Base-by-base conservation (phyloP, 768 basidiomycete genomes). In the Termitomyces sp. region DNA sequence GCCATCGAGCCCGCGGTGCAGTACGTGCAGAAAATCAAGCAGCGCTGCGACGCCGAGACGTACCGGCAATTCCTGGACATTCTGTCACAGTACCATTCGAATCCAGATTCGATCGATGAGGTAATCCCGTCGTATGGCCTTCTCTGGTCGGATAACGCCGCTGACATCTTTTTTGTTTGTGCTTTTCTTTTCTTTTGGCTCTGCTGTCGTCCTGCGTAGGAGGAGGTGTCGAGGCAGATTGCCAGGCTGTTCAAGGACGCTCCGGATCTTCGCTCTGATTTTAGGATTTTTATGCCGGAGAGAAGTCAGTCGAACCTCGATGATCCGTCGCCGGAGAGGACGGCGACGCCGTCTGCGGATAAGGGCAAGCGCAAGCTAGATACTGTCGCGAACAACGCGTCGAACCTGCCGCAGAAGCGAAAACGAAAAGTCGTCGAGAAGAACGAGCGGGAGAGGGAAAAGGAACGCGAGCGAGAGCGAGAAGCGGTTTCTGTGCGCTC, bases 11-110 rank as follows among this genome's bases (percentile, higher is more conserved):
- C 85, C 18, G 97, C 97, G 0, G 87, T 98, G 56, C 86, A 92
- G 65, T 98, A 96, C 64, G 94, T 99, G 33, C 94, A 95, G 73
- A 94, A 94, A 74, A 97, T 98, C 72, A 98, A 97, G 71, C 87
- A 89, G 58, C 86, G 94, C 16, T 97, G 92, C 72, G 91, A 96
- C 60, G 83, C 92, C 0, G 92, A 94, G 16, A 94, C 90, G 5
- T 93, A 92, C 62, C 81, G 83, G 54, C 82, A 85, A 62, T 93
- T 93, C 66, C 71, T 92, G 26, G 88, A 89, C 64, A 87, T 92
- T 54, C 72, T 94, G 3, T 82, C 85, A 8, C 75, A 80, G 44
- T 84, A 86, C 67, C 82, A 87, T 55, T 75, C 81, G 60, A 75
- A 78, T 63, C 74, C 88, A 13, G 81, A 86, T 58, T 69, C 83